phyloP scores from a whole-genome alignment of 1,284 basidiomycete species.

The Boletus sp. region DNA sequence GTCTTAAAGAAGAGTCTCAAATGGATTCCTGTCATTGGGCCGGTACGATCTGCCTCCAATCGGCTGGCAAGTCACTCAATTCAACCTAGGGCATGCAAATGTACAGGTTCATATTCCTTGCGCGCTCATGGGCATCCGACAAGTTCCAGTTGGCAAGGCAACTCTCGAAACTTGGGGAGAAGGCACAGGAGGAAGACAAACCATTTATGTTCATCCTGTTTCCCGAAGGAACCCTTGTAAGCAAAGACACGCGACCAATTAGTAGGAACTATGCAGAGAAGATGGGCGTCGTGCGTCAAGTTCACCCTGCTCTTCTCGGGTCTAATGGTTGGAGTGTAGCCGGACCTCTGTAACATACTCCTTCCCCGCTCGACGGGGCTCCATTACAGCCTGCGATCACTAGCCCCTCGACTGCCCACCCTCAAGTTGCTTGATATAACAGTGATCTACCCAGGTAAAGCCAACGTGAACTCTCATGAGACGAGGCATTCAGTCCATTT shows the following conservation, averaged over 20 bases:
- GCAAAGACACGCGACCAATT: slow-evolving; percentile 74
- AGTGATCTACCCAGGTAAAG: slow-evolving; percentile 79
- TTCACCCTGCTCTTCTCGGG: slow-evolving; percentile 2
- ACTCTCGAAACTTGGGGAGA: slow-evolving; percentile 55
- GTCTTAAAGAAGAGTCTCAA: slow-evolving; percentile 87
- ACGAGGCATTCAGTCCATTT: background rate
- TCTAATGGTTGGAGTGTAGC: slow-evolving; percentile 39
- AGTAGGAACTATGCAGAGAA: slow-evolving; percentile 84
- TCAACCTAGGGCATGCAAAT: slow-evolving; percentile 78
- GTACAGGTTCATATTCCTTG: slow-evolving; percentile 87
- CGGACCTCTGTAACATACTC: slow-evolving; percentile 75
- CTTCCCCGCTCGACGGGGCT: slow-evolving; percentile 91
- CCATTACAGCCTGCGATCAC: slow-evolving; percentile 78
- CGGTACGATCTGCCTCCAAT: slow-evolving; percentile 52
- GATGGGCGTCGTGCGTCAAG: slow-evolving; percentile 65
- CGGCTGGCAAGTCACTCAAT: slow-evolving; percentile 11
- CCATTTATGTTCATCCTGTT: slow-evolving; percentile 85
- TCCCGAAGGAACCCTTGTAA: slow-evolving; percentile 90
- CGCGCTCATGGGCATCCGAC: slow-evolving; percentile 84
- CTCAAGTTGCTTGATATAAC: slow-evolving; percentile 87
- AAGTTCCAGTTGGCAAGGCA: slow-evolving; percentile 56
- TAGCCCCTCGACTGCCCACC: slow-evolving; percentile 72
- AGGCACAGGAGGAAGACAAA: slow-evolving; percentile 58
- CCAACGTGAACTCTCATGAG: background rate
- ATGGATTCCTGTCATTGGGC: slow-evolving; percentile 85